A percentile compares a stretch with the other conserved stretches of the same genome.
phyloP scores from a whole-genome alignment of 2,329 filamentous ascomycete genomes.

The Dactylellina parvicollis region DNA sequence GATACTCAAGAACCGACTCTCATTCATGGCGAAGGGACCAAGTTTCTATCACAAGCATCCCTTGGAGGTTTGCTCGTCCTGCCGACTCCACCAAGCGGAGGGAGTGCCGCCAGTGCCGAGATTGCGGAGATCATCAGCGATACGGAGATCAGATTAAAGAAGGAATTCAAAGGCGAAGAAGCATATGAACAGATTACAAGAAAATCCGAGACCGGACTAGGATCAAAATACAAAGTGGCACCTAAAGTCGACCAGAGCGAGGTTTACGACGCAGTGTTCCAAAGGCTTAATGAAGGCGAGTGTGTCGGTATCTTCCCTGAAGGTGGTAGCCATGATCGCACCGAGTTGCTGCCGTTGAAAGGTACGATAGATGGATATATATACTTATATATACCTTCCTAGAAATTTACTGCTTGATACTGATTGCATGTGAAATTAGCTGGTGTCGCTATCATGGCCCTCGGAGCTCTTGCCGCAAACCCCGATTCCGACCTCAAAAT shows the following conservation, averaged over 20 bases:
- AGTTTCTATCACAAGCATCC: slow-evolving; percentile 81
- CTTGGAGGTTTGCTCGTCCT: slow-evolving; percentile 85
- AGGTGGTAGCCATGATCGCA: slow-evolving; percentile 93
- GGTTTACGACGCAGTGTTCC: slow-evolving; percentile 93
- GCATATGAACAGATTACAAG: slow-evolving; percentile 84
- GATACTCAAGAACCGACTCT: slow-evolving; percentile 86
- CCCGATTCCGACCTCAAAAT: slow-evolving; percentile 91
- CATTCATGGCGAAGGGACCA: slow-evolving; percentile 79
- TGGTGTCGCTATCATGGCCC: slow-evolving; percentile 96
- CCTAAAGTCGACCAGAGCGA: slow-evolving; percentile 93
- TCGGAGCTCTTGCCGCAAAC: slow-evolving; percentile 85
- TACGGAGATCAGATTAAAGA: slow-evolving; percentile 85
- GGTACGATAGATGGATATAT: slow-evolving; percentile 63
- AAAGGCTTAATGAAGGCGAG: slow-evolving; percentile 79
- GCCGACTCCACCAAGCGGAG: slow-evolving; percentile 71
- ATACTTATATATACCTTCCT: slow-evolving; percentile 6
- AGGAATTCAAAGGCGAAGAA: slow-evolving; percentile 80
- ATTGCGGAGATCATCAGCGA: slow-evolving; percentile 82
- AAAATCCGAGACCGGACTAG: slow-evolving; percentile 75
- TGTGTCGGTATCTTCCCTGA: slow-evolving; percentile 98
- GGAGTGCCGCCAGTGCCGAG: slow-evolving; percentile 79
- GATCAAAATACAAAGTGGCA: slow-evolving; percentile 84
- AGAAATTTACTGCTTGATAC: background rate
- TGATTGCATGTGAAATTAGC: slow-evolving; percentile 65
- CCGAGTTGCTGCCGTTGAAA: slow-evolving; percentile 89